phyloP scores from a whole-genome alignment of 371 early-diverging fungal species.

The Amoeboaphelidium occidentale region DNA sequence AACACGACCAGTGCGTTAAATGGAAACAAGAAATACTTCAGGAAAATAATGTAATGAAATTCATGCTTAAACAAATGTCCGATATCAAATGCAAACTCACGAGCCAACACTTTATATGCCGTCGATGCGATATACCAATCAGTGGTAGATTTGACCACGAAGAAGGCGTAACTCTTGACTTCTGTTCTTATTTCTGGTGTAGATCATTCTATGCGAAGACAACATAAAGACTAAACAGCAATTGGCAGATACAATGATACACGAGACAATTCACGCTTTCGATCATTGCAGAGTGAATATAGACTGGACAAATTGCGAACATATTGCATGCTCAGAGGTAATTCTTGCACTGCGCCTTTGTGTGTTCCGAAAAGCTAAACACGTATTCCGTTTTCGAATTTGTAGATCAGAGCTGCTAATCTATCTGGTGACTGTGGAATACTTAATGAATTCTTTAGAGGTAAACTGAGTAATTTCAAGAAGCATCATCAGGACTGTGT shows the following conservation, averaged over 20 bases:
- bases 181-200: not conserved
- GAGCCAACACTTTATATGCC: not conserved
- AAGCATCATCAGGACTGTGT: slow-evolving; percentile 75
- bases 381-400: not conserved
- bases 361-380: slow-evolving; percentile 1
- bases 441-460: slow-evolving; percentile 53
- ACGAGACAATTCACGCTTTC: slow-evolving; percentile 88
- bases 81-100: not conserved
- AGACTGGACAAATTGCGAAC: slow-evolving; percentile 54
- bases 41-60: not conserved
- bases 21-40: too few relatives aligned
- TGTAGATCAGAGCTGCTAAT: slow-evolving; percentile 65
- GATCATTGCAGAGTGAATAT: slow-evolving; percentile 58
- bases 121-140: not conserved
- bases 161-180: not conserved
- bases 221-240: slow-evolving; percentile 35
- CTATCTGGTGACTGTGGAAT: slow-evolving; percentile 77
- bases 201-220: slow-evolving; percentile 63
- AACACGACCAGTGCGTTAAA: too few relatives aligned
- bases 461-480: slow-evolving; percentile 40
- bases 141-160: not conserved
- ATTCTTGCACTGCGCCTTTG: not conserved
- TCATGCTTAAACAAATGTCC: not conserved
- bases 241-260: slow-evolving; percentile 70
- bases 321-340: slow-evolving; percentile 78